These are phyloP conservation scores for Brasenia schreberi DNA, from an alignment of 164 flowering plant species.

Conservation along the genomic window DNA sequence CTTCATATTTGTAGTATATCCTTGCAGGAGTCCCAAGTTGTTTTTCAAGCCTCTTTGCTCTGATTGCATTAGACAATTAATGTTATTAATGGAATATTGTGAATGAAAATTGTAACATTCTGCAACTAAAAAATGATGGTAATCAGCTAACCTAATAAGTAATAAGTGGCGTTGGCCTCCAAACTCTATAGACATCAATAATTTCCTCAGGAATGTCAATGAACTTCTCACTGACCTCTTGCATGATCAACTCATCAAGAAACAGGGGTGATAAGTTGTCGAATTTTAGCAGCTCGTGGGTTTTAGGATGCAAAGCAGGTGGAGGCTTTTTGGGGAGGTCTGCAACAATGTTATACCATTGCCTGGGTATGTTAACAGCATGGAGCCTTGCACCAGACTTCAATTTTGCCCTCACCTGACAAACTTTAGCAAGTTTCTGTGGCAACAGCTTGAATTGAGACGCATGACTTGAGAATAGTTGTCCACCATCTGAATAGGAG, in stretches of 20 bases:
- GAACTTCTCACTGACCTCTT: conserved; percentile 52
- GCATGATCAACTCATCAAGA: conserved; percentile 72
- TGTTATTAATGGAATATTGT: neutral
- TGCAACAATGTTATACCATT: conserved; percentile 81
- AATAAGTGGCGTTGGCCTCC: conserved; percentile 92
- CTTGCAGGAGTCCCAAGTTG: conserved; percentile 87
- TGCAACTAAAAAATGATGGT: neutral
- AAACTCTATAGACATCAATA: conserved; percentile 64
- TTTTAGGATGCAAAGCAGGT: conserved; percentile 66
- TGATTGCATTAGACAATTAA: conserved; percentile 10
- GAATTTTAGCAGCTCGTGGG: conserved; percentile 49
- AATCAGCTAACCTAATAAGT: conserved; percentile 14
- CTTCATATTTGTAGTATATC: conserved; percentile 95
- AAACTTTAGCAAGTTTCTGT: neutral
- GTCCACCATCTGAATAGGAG: neutral
- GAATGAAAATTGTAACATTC: neutral
- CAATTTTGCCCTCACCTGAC: conserved; percentile 18
- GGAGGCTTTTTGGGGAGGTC: conserved; percentile 88
- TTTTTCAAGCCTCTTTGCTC: conserved; percentile 94
- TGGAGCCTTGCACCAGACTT: conserved; percentile 7
- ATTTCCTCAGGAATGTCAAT: conserved; percentile 86
- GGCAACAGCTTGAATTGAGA: neutral
- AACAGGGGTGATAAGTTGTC: conserved; percentile 77
- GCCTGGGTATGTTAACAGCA: conserved; percentile 39
- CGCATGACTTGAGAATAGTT: neutral